Base-by-base conservation (phyloP, 208 protist genomes). In the Porcisia hertigi region DNA sequence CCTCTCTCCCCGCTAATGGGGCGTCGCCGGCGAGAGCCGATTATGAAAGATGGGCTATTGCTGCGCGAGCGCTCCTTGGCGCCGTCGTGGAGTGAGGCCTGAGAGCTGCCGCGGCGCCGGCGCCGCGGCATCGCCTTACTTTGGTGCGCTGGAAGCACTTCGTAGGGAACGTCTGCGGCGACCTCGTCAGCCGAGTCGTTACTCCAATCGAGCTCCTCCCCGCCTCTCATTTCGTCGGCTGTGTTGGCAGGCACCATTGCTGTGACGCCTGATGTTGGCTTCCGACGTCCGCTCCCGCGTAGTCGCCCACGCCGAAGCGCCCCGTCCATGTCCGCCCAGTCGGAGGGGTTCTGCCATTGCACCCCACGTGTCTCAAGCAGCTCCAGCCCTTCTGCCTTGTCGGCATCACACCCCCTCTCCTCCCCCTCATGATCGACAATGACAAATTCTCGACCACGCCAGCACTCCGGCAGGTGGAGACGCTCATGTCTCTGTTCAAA, bases 401-500 rank as follows among this genome's bases (percentile, higher is more conserved):
- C 72, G 4, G 67, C 63, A n/a, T 77, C 65, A 34, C 47, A 47
- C 16, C 77, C 78, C 2, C 67, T 49, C 20, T 70, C 47, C n/a
- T 52, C 53, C 66, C 73, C 47, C 66, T 70, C 67, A 43, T 72
- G 66, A n/a, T 82, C 78, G 25, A 77, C 72, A 0, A 86, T 73
- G 34, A 79, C 49, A 16, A 86, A 76, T 49, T 85, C 81, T 41
- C 69, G 79, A 47, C 76, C 82, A 3, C 71, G 71, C 74, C 79
- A 79, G 58, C 79, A 81, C 69, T 59, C 70, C 25, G 82, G 82
- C 58, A 86, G 70, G 73, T 79, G 76, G 63, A 64, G 18, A 64
- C 73, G 74, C 75, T 86, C 82, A 54, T 86, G 82, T 47, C 79
- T 73, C 18, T 73, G 69, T 58, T 86, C 82, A 63, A 82, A 86